Conservation (phyloP, 768 basidiomycete genomes). For the Leccinellum luteum region DNA sequence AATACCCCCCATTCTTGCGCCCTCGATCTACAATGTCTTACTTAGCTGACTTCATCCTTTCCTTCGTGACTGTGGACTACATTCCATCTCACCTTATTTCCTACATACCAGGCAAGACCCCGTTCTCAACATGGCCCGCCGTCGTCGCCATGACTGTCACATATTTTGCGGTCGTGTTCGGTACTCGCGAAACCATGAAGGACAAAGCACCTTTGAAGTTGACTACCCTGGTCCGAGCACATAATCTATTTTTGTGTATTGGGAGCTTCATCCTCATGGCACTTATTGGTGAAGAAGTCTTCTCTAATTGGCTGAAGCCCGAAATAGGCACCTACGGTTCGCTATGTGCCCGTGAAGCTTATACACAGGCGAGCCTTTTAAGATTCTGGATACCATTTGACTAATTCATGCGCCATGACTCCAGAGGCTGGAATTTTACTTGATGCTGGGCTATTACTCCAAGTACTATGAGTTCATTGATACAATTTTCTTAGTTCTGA, state of each 20-base stretch:
- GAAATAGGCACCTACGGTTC: slow-evolving; percentile 72
- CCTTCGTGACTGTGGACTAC: slow-evolving; percentile 44
- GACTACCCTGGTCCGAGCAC: slow-evolving; percentile 75
- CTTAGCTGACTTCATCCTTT: slow-evolving; percentile 66
- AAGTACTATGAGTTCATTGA: slow-evolving; percentile 94
- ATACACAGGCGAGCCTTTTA: slow-evolving; percentile 71
- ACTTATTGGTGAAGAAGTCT: slow-evolving; percentile 84
- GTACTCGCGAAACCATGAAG: slow-evolving; percentile 80
- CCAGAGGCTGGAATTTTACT: slow-evolving; percentile 87
- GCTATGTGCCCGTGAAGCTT: slow-evolving; percentile 70
- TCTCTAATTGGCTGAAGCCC: slow-evolving; percentile 74
- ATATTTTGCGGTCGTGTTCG: slow-evolving; percentile 86
- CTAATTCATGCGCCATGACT: not conserved
- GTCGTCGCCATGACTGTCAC: slow-evolving; percentile 66
- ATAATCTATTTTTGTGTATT: slow-evolving; percentile 81
- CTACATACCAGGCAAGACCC: slow-evolving; percentile 75
- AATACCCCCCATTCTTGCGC: not conserved
- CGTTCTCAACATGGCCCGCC: slow-evolving; percentile 69
- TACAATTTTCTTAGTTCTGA: slow-evolving; percentile 92
- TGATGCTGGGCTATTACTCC: slow-evolving; percentile 97
- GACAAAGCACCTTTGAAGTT: slow-evolving; percentile 66
- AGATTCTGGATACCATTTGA: not conserved
- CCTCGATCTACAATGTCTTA: slow-evolving; percentile 49
- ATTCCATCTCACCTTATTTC: slow-evolving; percentile 55
- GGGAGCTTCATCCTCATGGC: slow-evolving; percentile 77